A percentile compares a stretch with the other conserved stretches of the same genome.
phyloP scores from a whole-genome alignment of 2,329 filamentous ascomycete genomes.

The Dactylellina cionopaga region DNA sequence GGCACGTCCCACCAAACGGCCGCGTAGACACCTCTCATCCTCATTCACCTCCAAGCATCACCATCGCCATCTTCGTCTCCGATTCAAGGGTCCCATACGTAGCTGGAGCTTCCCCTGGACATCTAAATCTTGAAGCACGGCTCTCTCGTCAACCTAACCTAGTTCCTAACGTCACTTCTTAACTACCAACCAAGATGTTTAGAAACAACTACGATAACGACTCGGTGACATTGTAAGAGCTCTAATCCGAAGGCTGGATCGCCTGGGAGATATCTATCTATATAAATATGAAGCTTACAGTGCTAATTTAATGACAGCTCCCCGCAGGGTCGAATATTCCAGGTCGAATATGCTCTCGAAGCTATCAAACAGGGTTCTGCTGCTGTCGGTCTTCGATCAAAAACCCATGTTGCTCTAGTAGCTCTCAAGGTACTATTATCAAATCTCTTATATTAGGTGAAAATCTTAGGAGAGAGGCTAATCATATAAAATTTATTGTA shows the following conservation, averaged over 20 bases:
- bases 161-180: slow-evolving; percentile 21
- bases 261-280: slow-evolving; percentile 12
- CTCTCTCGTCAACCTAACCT: slow-evolving; percentile 32
- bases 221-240: slow-evolving; percentile 88
- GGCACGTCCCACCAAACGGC: slow-evolving; percentile 52
- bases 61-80: slow-evolving; percentile 8
- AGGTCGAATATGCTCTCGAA: slow-evolving; percentile 98
- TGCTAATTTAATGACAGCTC: slow-evolving; percentile 70
- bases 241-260: not conserved
- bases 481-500: slow-evolving; percentile 21
- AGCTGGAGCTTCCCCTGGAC: slow-evolving; percentile 5
- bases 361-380: slow-evolving; percentile 99
- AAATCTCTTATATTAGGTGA: slow-evolving; percentile 5
- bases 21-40: slow-evolving; percentile 47
- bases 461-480: not conserved
- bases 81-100: not conserved
- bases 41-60: slow-evolving; percentile 21
- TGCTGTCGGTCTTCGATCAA: slow-evolving; percentile 95
- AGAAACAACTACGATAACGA: slow-evolving; percentile 99
- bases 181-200: slow-evolving; percentile 76
- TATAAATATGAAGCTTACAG: not conserved
- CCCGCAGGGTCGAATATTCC: slow-evolving; percentile 98
- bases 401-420: slow-evolving; percentile 94
- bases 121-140: slow-evolving; percentile 19
- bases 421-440: slow-evolving; percentile 81